Evolutionary conservation across 176 grass and related monocot species (phyloP).

Genomic region (Oryza meyeriana): DNA sequence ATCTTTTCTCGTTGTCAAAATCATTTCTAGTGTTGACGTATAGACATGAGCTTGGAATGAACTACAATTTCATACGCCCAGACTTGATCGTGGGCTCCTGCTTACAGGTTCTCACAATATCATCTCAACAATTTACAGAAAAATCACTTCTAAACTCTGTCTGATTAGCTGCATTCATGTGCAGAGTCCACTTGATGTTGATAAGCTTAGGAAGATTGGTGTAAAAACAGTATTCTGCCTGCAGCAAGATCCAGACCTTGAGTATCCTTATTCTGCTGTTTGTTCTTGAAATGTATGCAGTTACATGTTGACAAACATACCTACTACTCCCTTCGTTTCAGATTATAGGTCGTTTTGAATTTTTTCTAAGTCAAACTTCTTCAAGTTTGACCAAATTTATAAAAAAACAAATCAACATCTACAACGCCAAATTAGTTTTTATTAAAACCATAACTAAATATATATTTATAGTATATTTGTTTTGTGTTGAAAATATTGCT

Average conservation of each 20-base stretch:
- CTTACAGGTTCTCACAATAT: slow-evolving; percentile 64
- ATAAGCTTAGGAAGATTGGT: slow-evolving; percentile 83
- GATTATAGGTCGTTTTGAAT: too few species aligned
- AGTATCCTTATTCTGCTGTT: slow-evolving; percentile 78
- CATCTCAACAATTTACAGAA: slow-evolving; percentile 16
- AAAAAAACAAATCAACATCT: too few species aligned
- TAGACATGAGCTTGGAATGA: slow-evolving; percentile 96
- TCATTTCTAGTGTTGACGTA: slow-evolving; percentile 71
- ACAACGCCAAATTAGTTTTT: too few species aligned
- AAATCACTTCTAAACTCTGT: neutral
- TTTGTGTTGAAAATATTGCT: too few species aligned
- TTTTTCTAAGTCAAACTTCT: too few species aligned
- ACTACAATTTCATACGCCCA: slow-evolving; percentile 90
- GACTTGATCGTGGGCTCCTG: slow-evolving; percentile 97
- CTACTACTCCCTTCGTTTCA: too few species aligned
- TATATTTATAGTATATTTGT: too few species aligned
- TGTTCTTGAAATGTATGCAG: too few species aligned
- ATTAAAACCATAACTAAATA: too few species aligned
- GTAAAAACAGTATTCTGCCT: slow-evolving; percentile 97
- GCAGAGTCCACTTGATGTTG: slow-evolving; percentile 80
- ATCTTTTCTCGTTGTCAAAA: neutral
- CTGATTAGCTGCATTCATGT: slow-evolving; percentile 39
- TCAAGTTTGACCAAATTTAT: too few species aligned
- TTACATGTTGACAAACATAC: too few species aligned
- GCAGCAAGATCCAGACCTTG: slow-evolving; percentile 90